Conservation (phyloP, 805 yeast genomes). For the Danielia oregonensis region DNA sequence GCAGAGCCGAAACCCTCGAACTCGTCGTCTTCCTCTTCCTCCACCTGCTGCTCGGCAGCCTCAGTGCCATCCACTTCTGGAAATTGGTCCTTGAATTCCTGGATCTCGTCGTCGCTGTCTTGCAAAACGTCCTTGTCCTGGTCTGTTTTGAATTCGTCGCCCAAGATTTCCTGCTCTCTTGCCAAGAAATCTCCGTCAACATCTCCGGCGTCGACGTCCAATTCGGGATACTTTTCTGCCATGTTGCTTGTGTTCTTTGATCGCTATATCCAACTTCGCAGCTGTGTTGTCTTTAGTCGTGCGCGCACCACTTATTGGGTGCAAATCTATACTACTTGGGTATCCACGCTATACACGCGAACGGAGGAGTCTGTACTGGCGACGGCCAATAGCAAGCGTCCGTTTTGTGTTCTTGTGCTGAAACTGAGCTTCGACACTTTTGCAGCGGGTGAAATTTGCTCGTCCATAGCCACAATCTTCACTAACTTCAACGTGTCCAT, state of each 20-base stretch:
- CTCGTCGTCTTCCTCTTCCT: constrained; percentile 40
- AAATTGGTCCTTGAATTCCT: constrained; percentile 61
- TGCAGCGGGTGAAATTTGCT: constrained; percentile 51
- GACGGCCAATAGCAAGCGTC: constrained; percentile 45
- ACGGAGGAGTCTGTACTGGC: constrained; percentile 67
- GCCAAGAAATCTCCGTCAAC: constrained; percentile 54
- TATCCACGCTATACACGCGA: constrained; percentile 33
- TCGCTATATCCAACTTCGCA: too few relatives aligned
- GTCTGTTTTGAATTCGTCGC: constrained; percentile 69
- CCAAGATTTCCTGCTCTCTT: constrained; percentile 65
- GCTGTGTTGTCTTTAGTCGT: constrained; percentile 3
- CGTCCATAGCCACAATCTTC: constrained; percentile 31
- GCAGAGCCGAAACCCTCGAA: constrained; percentile 29
- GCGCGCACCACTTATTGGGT: constrained; percentile 3
- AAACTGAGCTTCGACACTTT: constrained; percentile 62
- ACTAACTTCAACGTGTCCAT: constrained; percentile 18
- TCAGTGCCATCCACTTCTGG: constrained; percentile 49
- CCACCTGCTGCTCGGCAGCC: constrained; percentile 13
- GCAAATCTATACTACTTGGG: constrained; percentile 1
- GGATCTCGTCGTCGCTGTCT: constrained; percentile 39
- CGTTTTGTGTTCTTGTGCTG: constrained; percentile 29
- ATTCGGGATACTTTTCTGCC: constrained; percentile 78
- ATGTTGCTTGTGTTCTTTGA: constrained; percentile 23
- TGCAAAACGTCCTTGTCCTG: constrained; percentile 50
- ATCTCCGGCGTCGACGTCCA: constrained; percentile 33